These are phyloP conservation scores for Lumnitzera racemosa DNA, from an alignment of 345 rosid genomes.

Conservation along the genomic window DNA sequence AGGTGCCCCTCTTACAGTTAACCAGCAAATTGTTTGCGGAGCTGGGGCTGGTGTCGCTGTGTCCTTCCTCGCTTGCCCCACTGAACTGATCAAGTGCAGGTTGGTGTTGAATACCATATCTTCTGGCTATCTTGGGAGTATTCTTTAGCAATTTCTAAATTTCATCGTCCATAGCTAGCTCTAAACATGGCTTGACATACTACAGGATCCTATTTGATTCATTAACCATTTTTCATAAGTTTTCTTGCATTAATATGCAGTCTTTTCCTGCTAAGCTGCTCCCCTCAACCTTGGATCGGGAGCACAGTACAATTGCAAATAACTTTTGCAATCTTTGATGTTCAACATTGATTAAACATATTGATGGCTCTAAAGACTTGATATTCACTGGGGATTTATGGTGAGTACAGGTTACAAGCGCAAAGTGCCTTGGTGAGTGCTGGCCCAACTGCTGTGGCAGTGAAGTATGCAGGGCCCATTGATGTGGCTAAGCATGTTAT, in stretches of 20 bases:
- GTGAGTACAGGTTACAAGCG: constrained; percentile 76
- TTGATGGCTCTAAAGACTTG: not conserved
- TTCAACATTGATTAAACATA: no score
- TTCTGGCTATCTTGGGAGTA: not conserved
- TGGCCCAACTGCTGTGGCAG: constrained; percentile 42
- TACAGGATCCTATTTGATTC: no score
- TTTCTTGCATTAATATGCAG: no score
- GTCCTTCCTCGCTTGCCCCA: constrained; percentile 97
- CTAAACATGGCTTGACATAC: no score
- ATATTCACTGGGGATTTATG: constrained; percentile 8
- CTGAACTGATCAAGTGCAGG: constrained; percentile 99
- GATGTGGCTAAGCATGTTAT: constrained; percentile 91
- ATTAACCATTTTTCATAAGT: no score
- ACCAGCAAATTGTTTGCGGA: constrained; percentile 76
- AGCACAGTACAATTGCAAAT: no score
- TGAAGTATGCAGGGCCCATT: constrained; percentile 89
- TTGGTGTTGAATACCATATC: constrained; percentile 12
- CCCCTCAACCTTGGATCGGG: no score
- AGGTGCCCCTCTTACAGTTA: constrained; percentile 66
- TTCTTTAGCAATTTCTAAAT: not conserved
- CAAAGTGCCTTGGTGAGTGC: constrained; percentile 64
- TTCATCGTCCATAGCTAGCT: not conserved
- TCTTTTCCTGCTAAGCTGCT: no score
- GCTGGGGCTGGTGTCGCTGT: constrained; percentile 96
- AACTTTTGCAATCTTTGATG: no score